Evolutionary conservation across 2,329 filamentous ascomycete genomes (phyloP).

Genomic region (Apiospora saccharicola): DNA sequence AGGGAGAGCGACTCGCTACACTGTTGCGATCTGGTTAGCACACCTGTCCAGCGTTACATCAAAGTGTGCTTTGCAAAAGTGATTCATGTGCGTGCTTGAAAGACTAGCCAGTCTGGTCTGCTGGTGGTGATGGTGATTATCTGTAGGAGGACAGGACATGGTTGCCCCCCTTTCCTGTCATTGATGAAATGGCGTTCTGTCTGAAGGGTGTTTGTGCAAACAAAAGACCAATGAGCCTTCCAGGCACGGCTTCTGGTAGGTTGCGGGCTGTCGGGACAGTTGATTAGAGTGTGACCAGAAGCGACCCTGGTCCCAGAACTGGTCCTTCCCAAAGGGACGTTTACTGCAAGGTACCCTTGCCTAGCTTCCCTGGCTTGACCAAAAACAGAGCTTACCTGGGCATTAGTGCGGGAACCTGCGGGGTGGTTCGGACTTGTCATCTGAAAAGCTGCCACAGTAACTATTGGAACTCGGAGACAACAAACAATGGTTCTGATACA

Average conservation of each 20-base stretch:
- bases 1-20: constrained; percentile 4
- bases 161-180: constrained; percentile 5
- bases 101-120: not conserved
- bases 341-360: constrained; percentile 7
- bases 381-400: not conserved
- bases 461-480: not conserved
- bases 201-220: constrained; percentile 1
- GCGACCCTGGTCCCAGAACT: not conserved
- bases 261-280: not conserved
- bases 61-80: not conserved
- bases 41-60: not conserved
- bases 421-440: not conserved
- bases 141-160: not conserved
- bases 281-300: constrained; percentile 7
- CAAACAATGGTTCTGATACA: constrained; percentile 1
- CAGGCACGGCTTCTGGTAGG: constrained; percentile 1
- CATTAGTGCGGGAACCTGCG: constrained; percentile 18
- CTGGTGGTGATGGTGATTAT: not conserved
- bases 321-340: constrained; percentile 12
- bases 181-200: constrained; percentile 5
- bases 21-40: not conserved
- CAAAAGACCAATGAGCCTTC: constrained; percentile 13
- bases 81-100: not conserved
- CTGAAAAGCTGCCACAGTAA: constrained; percentile 14
- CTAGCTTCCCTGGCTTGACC: not conserved